Conservation (phyloP, 495 filamentous ascomycete species). For the Xylaria cubensis region DNA sequence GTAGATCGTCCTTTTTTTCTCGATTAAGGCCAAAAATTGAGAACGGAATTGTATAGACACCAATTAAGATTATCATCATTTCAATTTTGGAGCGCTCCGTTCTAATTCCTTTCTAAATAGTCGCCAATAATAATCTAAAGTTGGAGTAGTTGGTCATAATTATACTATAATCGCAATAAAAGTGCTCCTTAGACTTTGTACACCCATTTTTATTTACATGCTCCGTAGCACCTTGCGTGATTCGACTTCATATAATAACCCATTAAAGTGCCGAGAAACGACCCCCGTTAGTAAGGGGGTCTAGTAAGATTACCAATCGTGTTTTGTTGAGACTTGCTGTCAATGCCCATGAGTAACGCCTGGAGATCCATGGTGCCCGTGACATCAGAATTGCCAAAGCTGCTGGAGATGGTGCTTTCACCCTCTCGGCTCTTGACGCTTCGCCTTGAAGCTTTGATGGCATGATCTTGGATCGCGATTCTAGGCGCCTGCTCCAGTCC, state of each 20-base stretch:
- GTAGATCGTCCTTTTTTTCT: not conserved
- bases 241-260: not conserved
- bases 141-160: slow-evolving; percentile 1
- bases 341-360: slow-evolving; percentile 54
- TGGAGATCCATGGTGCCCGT: slow-evolving; percentile 50
- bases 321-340: slow-evolving; percentile 50
- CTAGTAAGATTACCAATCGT: slow-evolving; percentile 49
- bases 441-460: slow-evolving; percentile 38
- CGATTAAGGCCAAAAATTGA: not conserved
- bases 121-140: slow-evolving; percentile 5
- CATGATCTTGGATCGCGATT: slow-evolving; percentile 43
- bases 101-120: not conserved
- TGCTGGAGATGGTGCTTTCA: slow-evolving; percentile 44
- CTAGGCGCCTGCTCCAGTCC: slow-evolving; percentile 27
- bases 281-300: slow-evolving; percentile 49
- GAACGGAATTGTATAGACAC: not conserved
- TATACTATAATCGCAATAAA: slow-evolving; percentile 13
- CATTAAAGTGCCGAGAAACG: not conserved
- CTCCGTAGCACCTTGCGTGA: slow-evolving; percentile 1
- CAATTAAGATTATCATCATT: not conserved
- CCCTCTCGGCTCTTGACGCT: slow-evolving; percentile 50
- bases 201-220: slow-evolving; percentile 4
- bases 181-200: not conserved
- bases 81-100: not conserved
- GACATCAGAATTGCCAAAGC: slow-evolving; percentile 38